These are phyloP conservation scores for Grigorovia yakushimaensis DNA, from an alignment of 805 yeast genomes.

Conservation along the genomic window DNA sequence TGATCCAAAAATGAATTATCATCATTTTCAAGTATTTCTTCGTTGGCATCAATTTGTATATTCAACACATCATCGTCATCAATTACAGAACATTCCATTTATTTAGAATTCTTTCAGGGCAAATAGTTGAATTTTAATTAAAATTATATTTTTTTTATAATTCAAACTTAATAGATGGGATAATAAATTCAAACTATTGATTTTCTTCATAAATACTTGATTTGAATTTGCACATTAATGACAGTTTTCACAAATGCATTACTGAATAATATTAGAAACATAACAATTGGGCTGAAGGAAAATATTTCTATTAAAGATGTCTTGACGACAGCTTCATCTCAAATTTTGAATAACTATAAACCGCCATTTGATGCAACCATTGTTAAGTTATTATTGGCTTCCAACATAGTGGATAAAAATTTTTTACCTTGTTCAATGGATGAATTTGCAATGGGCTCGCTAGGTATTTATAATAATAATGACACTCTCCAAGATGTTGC, in stretches of 20 bases:
- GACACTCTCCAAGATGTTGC: not conserved
- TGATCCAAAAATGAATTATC: too few species aligned
- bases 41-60: not conserved
- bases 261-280: not conserved
- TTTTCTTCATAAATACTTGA: too few species aligned
- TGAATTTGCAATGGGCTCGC: conserved; percentile 96
- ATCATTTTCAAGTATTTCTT: not conserved
- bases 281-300: conserved; percentile 49
- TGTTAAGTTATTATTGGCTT: conserved; percentile 21
- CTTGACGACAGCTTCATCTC: conserved; percentile 75
- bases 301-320: conserved; percentile 58
- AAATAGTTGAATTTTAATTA: too few species aligned
- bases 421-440: conserved; percentile 40
- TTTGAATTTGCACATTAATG: not conserved
- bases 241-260: not conserved
- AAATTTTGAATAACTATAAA: conserved; percentile 44
- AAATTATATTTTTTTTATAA: too few species aligned
- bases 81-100: not conserved
- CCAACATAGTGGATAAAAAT: not conserved
- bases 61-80: not conserved
- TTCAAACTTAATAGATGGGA: too few species aligned
- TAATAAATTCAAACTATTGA: too few species aligned
- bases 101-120: too few species aligned
- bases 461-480: conserved; percentile 43
- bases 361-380: conserved; percentile 84